Percentiles rank a stretch among this genome's conserved stretches.
phyloP scores from a whole-genome alignment of 352 stramenopile species.

The Globisporangium irregulare region DNA sequence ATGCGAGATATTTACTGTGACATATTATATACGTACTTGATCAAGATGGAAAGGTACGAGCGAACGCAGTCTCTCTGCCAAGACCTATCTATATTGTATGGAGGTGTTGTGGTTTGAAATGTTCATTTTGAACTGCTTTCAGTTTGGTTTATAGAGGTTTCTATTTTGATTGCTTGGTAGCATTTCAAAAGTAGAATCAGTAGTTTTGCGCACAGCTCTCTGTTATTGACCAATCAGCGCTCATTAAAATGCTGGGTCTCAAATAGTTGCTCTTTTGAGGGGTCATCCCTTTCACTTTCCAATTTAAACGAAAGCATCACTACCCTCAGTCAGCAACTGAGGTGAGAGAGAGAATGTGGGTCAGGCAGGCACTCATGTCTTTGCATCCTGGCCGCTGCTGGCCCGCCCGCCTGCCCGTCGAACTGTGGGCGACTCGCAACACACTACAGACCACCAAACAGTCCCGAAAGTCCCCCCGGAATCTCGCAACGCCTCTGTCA shows the following conservation, averaged over 20 bases:
- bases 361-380: slow-evolving; percentile 9
- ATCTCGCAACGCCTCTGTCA: slow-evolving; percentile 20
- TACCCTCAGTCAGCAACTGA: background rate
- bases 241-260: background rate
- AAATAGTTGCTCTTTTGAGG: background rate
- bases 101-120: background rate
- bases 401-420: background rate
- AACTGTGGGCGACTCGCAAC: background rate
- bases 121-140: background rate
- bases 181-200: background rate
- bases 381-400: slow-evolving; percentile 1
- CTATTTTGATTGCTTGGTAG: background rate
- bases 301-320: no score
- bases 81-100: background rate
- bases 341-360: background rate
- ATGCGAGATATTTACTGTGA: background rate
- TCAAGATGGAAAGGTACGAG: background rate
- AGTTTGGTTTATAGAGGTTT: background rate
- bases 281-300: background rate
- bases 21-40: background rate
- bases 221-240: background rate
- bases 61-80: background rate
- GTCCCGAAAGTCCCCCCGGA: slow-evolving; percentile 38
- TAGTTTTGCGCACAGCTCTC: background rate
- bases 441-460: slow-evolving; percentile 8